These are phyloP conservation scores for Fusarium incarnatum DNA, from an alignment of 2,329 filamentous ascomycete species.

Conservation along the genomic window DNA sequence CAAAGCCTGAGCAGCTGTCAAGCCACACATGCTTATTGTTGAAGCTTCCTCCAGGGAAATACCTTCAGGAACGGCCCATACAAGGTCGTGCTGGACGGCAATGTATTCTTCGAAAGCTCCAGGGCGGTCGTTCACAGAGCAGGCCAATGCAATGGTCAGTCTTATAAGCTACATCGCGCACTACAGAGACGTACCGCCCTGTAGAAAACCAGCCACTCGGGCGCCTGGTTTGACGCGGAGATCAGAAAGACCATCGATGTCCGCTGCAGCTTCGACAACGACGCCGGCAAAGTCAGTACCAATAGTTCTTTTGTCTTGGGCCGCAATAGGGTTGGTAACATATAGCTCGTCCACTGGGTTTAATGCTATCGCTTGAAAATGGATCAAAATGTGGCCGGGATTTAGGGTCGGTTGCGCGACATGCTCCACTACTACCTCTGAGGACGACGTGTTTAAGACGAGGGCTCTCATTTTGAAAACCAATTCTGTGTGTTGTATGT, in stretches of 20 bases:
- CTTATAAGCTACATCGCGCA: fast-evolving
- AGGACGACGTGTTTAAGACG: conserved; percentile 23
- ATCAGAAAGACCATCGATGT: conserved; percentile 24
- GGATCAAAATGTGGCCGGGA: conserved; percentile 39
- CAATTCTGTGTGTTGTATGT: no score
- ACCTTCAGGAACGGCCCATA: conserved; percentile 51
- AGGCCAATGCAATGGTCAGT: conserved; percentile 40
- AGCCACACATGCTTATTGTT: conserved; percentile 54
- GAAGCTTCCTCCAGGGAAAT: conserved; percentile 54
- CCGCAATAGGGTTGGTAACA: conserved; percentile 50
- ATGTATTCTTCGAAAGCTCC: conserved; percentile 60
- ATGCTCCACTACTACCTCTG: conserved; percentile 18
- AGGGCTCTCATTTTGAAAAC: conserved; percentile 42
- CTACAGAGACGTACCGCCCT: conserved; percentile 48
- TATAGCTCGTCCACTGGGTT: conserved; percentile 52
- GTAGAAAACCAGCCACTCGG: conserved; percentile 56
- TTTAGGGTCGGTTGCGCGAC: conserved; percentile 29
- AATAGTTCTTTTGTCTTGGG: conserved; percentile 46
- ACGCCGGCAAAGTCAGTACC: conserved; percentile 57
- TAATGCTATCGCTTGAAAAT: conserved; percentile 43
- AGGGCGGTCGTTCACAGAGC: conserved; percentile 55
- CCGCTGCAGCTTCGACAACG: conserved; percentile 41
- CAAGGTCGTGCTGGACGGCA: conserved; percentile 50
- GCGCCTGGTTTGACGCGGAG: conserved; percentile 42
- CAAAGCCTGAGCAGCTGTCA: conserved; percentile 58